These are phyloP conservation scores for Daldinia decipiens DNA, from an alignment of 495 filamentous ascomycete genomes.

Conservation along the genomic window DNA sequence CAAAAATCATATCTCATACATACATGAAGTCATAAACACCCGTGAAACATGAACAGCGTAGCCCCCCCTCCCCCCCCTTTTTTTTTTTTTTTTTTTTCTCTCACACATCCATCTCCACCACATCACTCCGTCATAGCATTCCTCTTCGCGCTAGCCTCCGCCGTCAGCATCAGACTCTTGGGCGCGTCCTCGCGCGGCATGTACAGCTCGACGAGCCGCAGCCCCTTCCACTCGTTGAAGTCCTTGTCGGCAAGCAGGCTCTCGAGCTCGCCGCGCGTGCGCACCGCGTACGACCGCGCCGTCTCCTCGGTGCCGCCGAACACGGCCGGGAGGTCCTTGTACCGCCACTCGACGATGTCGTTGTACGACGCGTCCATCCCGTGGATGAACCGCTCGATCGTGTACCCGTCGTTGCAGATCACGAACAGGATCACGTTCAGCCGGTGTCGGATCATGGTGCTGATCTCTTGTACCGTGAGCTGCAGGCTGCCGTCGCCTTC, in stretches of 20 bases:
- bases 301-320: conserved; percentile 71
- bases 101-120: no score
- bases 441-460: conserved; percentile 82
- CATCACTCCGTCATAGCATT: conserved; percentile 53
- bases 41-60: neutral
- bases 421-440: conserved; percentile 86
- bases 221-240: conserved; percentile 63
- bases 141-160: conserved; percentile 70
- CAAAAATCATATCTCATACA: conserved; percentile 22
- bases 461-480: conserved; percentile 84
- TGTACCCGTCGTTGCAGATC: conserved; percentile 80
- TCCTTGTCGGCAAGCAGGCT: conserved; percentile 71
- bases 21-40: neutral
- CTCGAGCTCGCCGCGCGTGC: conserved; percentile 75
- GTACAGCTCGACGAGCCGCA: conserved; percentile 85
- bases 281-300: conserved; percentile 73
- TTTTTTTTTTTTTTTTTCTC: no score
- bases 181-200: conserved; percentile 88
- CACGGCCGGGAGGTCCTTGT: conserved; percentile 69
- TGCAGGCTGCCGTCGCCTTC: conserved; percentile 91
- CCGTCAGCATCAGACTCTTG: conserved; percentile 73
- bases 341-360: conserved; percentile 79
- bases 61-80: no score
- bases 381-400: conserved; percentile 79
- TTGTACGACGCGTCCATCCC: conserved; percentile 83